Evolutionary conservation across 192 early-diverging fungal species (phyloP).

Genomic region (Coemansia sp.): DNA sequence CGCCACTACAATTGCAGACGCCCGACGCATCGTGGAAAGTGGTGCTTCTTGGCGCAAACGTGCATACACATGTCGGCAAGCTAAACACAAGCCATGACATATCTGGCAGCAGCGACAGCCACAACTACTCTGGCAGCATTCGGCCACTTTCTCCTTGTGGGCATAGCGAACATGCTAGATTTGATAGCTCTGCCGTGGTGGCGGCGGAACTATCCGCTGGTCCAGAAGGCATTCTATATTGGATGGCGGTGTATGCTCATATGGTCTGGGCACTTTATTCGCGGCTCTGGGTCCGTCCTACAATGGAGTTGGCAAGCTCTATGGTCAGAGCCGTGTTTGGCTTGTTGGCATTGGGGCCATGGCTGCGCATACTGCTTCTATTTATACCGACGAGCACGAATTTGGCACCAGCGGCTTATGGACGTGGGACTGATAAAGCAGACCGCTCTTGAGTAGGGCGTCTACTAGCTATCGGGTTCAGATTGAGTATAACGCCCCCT

Average conservation of each 20-base stretch:
- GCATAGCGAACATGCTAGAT: not conserved
- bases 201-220: constrained; percentile 2
- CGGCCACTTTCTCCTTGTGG: constrained; percentile 4
- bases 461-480: not conserved
- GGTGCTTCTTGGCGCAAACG: not conserved
- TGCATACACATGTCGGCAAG: constrained; percentile 8
- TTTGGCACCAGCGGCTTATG: not conserved
- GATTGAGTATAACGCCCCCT: not conserved
- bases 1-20: constrained; percentile 8
- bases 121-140: not conserved
- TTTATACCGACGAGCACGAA: not conserved
- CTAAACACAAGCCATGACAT: not conserved
- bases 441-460: not conserved
- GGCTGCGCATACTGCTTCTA: constrained; percentile 11
- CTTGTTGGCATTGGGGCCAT: constrained; percentile 14
- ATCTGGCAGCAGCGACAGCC: not conserved
- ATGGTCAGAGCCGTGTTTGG: constrained; percentile 17
- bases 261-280: constrained; percentile 44
- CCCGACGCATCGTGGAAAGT: not conserved
- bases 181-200: not conserved
- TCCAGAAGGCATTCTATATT: constrained; percentile 17
- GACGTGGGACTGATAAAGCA: not conserved
- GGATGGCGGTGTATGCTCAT: constrained; percentile 42
- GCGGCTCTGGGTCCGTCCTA: constrained; percentile 27
- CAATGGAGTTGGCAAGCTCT: constrained; percentile 16